phyloP scores from a whole-genome alignment of 805 yeast genomes.

The Groenewaldozyma tartarivorans region DNA sequence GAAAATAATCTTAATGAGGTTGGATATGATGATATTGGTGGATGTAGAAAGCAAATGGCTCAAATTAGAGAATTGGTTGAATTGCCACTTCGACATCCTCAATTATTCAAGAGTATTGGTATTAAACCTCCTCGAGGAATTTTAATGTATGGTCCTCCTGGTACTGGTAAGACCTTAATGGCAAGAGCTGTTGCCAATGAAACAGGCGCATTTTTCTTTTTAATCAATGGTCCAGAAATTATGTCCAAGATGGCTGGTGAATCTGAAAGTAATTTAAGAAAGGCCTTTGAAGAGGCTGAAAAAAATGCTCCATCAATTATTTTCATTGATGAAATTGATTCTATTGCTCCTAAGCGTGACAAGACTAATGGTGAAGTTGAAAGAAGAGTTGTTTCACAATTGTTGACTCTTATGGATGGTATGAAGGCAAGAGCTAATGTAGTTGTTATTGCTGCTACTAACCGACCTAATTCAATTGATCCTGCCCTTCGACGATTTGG shows the following conservation, averaged over 20 bases:
- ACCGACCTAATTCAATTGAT: slow-evolving; percentile 78
- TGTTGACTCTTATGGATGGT: slow-evolving; percentile 97
- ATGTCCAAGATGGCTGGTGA: slow-evolving; percentile 99
- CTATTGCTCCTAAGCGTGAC: slow-evolving; percentile 99
- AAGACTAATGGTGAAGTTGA: slow-evolving; percentile 99
- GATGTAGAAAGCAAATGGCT: slow-evolving; percentile 98
- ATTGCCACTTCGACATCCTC: slow-evolving; percentile 96
- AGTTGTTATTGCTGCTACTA: slow-evolving; percentile 97
- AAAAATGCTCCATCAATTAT: slow-evolving; percentile 97
- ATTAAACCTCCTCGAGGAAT: slow-evolving; percentile 98
- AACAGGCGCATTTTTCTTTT: slow-evolving; percentile 97
- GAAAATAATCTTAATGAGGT: slow-evolving; percentile 94
- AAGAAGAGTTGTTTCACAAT: slow-evolving; percentile 97
- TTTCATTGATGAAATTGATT: slow-evolving; percentile 96
- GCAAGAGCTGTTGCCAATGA: slow-evolving; percentile 99
- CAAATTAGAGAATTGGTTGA: slow-evolving; percentile 98
- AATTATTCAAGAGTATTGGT: slow-evolving; percentile 94
- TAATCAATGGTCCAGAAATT: slow-evolving; percentile 98
- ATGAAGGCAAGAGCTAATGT: slow-evolving; percentile 99
- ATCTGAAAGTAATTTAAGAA: slow-evolving; percentile 91
- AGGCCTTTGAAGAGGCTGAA: slow-evolving; percentile 98
- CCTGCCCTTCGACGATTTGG: slow-evolving; percentile 83
- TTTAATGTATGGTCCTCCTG: slow-evolving; percentile 92
- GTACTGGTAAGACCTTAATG: slow-evolving; percentile 99
- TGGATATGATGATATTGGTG: slow-evolving; percentile 98